Conservation (phyloP, 352 stramenopile genomes). For the Pythium dissotocum region DNA sequence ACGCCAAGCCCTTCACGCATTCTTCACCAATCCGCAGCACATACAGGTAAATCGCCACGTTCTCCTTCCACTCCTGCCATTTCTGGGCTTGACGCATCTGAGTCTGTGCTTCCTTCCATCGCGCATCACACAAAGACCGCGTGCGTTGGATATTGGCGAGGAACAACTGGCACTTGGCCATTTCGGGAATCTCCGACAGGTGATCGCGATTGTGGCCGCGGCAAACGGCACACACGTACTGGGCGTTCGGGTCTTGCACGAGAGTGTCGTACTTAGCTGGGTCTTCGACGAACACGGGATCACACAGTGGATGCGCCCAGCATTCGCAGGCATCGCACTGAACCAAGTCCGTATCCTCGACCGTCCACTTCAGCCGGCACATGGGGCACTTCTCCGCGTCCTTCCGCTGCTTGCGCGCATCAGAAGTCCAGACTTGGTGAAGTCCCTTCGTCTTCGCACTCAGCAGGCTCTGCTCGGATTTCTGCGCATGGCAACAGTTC, state of each 20-base stretch:
- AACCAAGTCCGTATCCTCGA: slow-evolving; percentile 80
- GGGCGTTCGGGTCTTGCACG: slow-evolving; percentile 59
- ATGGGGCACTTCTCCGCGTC: slow-evolving; percentile 79
- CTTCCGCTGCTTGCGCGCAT: slow-evolving; percentile 51
- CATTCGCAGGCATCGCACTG: slow-evolving; percentile 87
- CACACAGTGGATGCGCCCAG: slow-evolving; percentile 83
- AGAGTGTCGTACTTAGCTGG: slow-evolving; percentile 63
- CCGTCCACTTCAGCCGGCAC: slow-evolving; percentile 66
- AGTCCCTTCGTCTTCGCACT: slow-evolving; percentile 56
- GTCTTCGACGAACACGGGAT: slow-evolving; percentile 58
- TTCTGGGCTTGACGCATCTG: slow-evolving; percentile 55
- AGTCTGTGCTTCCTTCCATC: slow-evolving; percentile 67
- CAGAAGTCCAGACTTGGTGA: slow-evolving; percentile 56
- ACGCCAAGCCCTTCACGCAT: slow-evolving; percentile 77
- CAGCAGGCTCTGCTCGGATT: slow-evolving; percentile 48
- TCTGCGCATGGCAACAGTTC: slow-evolving; percentile 52
- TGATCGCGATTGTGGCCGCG: slow-evolving; percentile 59
- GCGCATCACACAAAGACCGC: slow-evolving; percentile 52
- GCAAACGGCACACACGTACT: slow-evolving; percentile 77
- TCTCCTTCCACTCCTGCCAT: slow-evolving; percentile 75
- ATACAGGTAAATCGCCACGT: slow-evolving; percentile 82
- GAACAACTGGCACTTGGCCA: slow-evolving; percentile 69
- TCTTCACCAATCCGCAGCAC: slow-evolving; percentile 80
- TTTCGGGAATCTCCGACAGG: slow-evolving; percentile 37
- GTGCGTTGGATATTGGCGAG: slow-evolving; percentile 75